A percentile compares a stretch with the other conserved stretches of the same genome.
These are phyloP conservation scores for Adenanthera pavonina DNA, from an alignment of 306 rosid genomes.

Conservation along the genomic window DNA sequence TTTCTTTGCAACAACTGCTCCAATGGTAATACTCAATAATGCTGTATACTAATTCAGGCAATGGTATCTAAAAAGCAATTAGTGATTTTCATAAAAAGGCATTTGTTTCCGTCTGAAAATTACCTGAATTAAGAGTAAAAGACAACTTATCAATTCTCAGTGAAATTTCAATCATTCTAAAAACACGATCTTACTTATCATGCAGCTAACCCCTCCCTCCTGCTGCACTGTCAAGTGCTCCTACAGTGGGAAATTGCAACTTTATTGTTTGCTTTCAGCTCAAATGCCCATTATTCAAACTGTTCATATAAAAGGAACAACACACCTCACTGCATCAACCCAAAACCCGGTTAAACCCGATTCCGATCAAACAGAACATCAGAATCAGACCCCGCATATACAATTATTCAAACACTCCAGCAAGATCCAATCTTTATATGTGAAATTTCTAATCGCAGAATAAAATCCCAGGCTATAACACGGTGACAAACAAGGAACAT, in stretches of 20 bases:
- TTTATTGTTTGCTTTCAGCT: background rate
- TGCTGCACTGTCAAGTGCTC: background rate
- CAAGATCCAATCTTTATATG: background rate
- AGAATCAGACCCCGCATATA: background rate
- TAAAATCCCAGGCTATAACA: background rate
- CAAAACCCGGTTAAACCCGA: slow-evolving; percentile 13
- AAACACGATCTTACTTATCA: no score
- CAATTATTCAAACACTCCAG: background rate
- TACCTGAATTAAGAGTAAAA: background rate
- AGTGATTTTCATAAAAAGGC: background rate
- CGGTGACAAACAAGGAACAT: background rate
- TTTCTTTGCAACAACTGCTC: background rate
- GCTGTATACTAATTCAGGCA: background rate
- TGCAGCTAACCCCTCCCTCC: background rate
- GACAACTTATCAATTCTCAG: background rate
- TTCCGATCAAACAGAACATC: slow-evolving; percentile 13
- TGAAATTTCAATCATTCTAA: background rate
- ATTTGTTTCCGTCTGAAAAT: background rate
- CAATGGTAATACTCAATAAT: background rate
- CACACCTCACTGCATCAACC: background rate
- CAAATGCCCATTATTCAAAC: slow-evolving; percentile 2
- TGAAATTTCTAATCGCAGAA: background rate
- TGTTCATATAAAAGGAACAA: background rate
- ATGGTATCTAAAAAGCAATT: background rate
- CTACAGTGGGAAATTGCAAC: background rate